Base-by-base conservation (phyloP, 129 eudicot genomes). In the Arctium minus region DNA sequence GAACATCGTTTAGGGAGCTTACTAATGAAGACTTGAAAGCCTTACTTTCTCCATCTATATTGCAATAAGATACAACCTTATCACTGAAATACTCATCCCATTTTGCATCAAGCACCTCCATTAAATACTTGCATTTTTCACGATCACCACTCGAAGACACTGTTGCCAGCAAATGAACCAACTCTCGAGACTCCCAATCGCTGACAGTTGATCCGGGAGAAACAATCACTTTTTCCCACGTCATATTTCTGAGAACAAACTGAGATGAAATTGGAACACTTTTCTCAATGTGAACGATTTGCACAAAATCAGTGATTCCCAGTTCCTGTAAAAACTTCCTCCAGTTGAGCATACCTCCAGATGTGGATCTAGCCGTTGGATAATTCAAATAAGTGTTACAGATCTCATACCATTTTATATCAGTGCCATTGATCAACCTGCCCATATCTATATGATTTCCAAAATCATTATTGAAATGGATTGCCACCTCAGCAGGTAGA, bases 181-280 rank as follows among this genome's bases (percentile, higher is more conserved):
- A 88, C 77, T 95, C 98, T 3, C 11, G 73, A 70, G 97, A 95
- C 81, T 88, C 97, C 98, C 97, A 95, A 80, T 92, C 96, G 79
- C 84, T 86, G 22, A 85, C 87, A 50, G 83, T 44, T 72, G 85
- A 75, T 75, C 87, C 88, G 2, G 82, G 77, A 22, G 91, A 79
- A 42, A 89, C 84, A 70, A 79, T 53, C 53, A 81, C 88, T 79
- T 80, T 85, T 27, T 86, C 89, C 77, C 53, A 53, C 78, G 39
- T 78, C 68, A 77, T 73, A 84, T 64, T 50, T 75, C 81, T 89
- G 32, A 77, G 82, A 76, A 74, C 72, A 86, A 31, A 72, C 72
- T 77, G 79, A 50, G 88, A 73, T 53, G 86, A 69, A 53, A 84
- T 83, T 6, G 90, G 37, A 72, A 90, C 85, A 17, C 79, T 37